Base-by-base conservation (phyloP, 179 eudicot genomes). In the Nepenthes alata region DNA sequence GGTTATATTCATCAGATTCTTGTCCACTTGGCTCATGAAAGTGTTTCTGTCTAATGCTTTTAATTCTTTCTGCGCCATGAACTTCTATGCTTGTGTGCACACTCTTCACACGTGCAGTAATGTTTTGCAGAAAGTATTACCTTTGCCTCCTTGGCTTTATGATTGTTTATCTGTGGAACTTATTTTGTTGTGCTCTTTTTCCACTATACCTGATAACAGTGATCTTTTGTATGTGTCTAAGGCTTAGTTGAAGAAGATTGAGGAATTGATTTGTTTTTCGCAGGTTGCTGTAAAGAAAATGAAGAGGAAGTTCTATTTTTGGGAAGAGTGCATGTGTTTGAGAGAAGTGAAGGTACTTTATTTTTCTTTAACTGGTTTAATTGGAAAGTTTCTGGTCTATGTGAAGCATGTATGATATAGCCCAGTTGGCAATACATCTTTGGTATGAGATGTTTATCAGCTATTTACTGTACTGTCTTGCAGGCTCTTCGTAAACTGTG, bases 271-370 rank as follows among this genome's bases (percentile, higher is more conserved):
- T 44, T 55, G 7, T 47, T 54, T 55, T 47, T 9, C 12, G 69
- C 84, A 91, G 98, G 96, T 93, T 69, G 98, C 98, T 58, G 87
- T 93, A 37, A 93, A 93, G 77, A 93, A 87, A 77, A 93, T 93
- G 97, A 93, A 89, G 78, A 83, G 97, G 62, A 87, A 85, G 75
- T 89, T 75, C 57, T 93, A 87, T 68, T 74, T 66, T 58, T 89
- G 98, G 98, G 97, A 86, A 53, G 96, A 93, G 55, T 93, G 98
- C 68, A 62, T 93, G 69, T 81, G 85, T 69, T 73, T 93, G 67
- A 75, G 97, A 55, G 98, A 93, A 85, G 95, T 93, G 41, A 93
- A 89, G 98, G 98, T 85, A 81, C 3, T n/a, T 6, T 49, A 3
- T 10, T 49, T 49, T 10, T 8, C 12, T 49, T 49, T 10, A 5